Percentiles rank a stretch among this genome's conserved stretches.
phyloP scores from a whole-genome alignment of 768 basidiomycete genomes.

The Auriculariales sp. region DNA sequence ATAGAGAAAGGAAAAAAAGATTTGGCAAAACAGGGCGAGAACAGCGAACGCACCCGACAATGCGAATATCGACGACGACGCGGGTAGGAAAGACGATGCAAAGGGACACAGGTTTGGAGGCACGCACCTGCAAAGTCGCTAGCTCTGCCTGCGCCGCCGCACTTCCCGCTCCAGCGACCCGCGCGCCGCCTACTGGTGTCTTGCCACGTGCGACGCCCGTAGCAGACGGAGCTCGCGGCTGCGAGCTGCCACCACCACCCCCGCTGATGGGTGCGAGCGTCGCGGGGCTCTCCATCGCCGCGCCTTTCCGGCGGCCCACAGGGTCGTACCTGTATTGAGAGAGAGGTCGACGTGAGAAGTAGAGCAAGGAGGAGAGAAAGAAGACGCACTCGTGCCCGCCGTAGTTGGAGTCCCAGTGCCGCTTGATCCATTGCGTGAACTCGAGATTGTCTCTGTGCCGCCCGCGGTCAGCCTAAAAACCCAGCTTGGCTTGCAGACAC shows the following conservation, averaged over 20 bases:
- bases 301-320: constrained; percentile 65
- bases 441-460: constrained; percentile 81
- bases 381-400: constrained; percentile 65
- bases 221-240: neutral
- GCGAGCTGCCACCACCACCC: neutral
- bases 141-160: constrained; percentile 54
- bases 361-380: no score
- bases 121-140: no score
- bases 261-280: constrained; percentile 51
- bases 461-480: constrained; percentile 1
- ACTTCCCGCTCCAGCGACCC: constrained; percentile 48
- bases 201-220: constrained; percentile 36
- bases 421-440: constrained; percentile 94
- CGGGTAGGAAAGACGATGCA: no score
- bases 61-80: no score
- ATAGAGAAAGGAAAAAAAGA: no score
- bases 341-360: no score
- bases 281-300: constrained; percentile 58
- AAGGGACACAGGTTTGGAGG: no score
- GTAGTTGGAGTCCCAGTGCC: constrained; percentile 89
- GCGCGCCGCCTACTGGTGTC: constrained; percentile 53
- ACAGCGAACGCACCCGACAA: no score
- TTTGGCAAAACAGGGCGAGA: no score
- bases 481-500: neutral
- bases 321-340: no score